Percentiles rank a stretch among this genome's conserved stretches.
phyloP scores from a whole-genome alignment of 1,284 basidiomycete genomes.

The Naganishia albida region DNA sequence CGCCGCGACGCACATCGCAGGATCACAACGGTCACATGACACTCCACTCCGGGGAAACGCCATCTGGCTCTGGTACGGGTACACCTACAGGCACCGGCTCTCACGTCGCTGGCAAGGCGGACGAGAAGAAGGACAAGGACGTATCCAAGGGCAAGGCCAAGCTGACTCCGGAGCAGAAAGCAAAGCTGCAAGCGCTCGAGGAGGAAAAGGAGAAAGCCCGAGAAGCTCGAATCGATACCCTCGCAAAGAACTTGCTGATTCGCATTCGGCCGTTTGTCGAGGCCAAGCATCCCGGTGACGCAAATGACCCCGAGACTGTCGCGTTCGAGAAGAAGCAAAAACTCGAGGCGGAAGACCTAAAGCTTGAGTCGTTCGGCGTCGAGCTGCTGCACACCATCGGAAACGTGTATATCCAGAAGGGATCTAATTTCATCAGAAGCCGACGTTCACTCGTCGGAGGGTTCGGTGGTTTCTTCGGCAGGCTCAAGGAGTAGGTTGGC shows the following conservation, averaged over 20 bases:
- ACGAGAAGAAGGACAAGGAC: conserved; percentile 46
- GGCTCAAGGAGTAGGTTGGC: conserved; percentile 63
- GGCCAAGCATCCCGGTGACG: conserved; percentile 81
- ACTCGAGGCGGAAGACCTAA: conserved; percentile 91
- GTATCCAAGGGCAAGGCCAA: conserved; percentile 62
- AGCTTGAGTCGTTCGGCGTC: conserved; percentile 96
- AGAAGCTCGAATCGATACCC: conserved; percentile 66
- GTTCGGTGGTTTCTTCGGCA: conserved; percentile 70
- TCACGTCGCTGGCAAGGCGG: conserved; percentile 23
- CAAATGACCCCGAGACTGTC: conserved; percentile 78
- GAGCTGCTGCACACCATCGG: conserved; percentile 89
- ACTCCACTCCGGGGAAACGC: conserved; percentile 22
- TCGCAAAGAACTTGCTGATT: conserved; percentile 77
- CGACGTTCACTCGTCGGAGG: conserved; percentile 83
- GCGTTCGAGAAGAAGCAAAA: conserved; percentile 75
- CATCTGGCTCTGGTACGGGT: conserved; percentile 38
- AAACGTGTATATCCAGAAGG: conserved; percentile 88
- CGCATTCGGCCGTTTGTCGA: conserved; percentile 84
- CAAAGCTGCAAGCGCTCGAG: conserved; percentile 77
- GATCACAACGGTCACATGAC: conserved; percentile 35
- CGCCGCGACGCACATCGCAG: conserved; percentile 24
- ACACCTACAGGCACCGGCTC: conserved; percentile 42
- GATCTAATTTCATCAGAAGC: conserved; percentile 86
- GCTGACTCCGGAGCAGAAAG: conserved; percentile 77
- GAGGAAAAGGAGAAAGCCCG: conserved; percentile 74